These are phyloP conservation scores for Hemileia vastatrix DNA, from an alignment of 1,284 basidiomycete species.

Conservation along the genomic window DNA sequence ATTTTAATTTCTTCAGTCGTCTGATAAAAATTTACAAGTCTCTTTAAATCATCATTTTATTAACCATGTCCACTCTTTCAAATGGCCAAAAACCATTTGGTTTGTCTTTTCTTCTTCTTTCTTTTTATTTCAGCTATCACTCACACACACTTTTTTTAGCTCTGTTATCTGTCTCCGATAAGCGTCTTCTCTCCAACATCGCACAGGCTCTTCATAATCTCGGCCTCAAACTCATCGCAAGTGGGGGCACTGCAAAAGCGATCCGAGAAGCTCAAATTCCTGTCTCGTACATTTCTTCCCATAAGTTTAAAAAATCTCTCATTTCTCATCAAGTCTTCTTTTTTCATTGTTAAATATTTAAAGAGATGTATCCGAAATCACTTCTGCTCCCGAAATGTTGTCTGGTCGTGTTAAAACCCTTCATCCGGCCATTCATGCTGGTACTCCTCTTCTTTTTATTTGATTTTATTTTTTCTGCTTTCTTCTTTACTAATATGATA, in stretches of 20 bases:
- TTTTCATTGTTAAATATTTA: not conserved
- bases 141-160: constrained; percentile 48
- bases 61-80: constrained; percentile 16
- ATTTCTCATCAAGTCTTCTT: not conserved
- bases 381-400: constrained; percentile 99
- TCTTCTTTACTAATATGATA: not conserved
- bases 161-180: constrained; percentile 94
- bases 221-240: constrained; percentile 82
- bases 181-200: constrained; percentile 78
- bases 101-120: not conserved
- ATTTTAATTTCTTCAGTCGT: too few relatives aligned
- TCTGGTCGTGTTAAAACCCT: constrained; percentile 97
- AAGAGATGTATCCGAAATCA: constrained; percentile 96
- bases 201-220: constrained; percentile 69
- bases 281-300: constrained; percentile 60
- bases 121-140: not conserved
- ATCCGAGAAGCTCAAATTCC: constrained; percentile 86
- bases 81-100: constrained; percentile 23
- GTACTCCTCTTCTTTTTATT: constrained; percentile 47
- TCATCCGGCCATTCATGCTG: constrained; percentile 97
- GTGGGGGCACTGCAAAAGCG: constrained; percentile 94
- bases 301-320: not conserved
- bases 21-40: too few relatives aligned
- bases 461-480: not conserved
- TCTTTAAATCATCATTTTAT: too few relatives aligned